phyloP scores from a whole-genome alignment of 176 grass and related monocot genomes.

The Calamus simplicifolius region DNA sequence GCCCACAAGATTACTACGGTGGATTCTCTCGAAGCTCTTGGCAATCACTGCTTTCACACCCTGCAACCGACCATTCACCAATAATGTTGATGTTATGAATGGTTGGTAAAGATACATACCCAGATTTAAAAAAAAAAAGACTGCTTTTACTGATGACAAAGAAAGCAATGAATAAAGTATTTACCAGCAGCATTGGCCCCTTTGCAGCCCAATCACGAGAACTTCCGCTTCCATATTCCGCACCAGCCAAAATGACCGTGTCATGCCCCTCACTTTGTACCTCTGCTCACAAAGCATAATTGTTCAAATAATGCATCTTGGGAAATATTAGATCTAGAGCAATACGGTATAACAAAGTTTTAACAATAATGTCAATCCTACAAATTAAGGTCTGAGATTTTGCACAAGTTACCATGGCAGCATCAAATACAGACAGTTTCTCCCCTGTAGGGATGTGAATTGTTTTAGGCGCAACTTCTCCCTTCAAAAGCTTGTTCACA shows the following conservation, averaged over 20 bases:
- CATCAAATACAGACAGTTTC: slow-evolving; percentile 84
- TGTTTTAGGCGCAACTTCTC: slow-evolving; percentile 80
- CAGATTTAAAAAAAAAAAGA: no score
- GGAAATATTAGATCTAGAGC: no score
- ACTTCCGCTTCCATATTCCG: slow-evolving; percentile 95
- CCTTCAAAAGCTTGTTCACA: slow-evolving; percentile 79
- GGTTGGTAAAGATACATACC: no score
- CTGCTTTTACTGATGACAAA: no score
- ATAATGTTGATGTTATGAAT: no score
- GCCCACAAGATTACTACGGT: slow-evolving; percentile 92
- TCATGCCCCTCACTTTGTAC: slow-evolving; percentile 76
- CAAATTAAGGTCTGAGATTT: not conserved
- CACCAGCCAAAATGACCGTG: slow-evolving; percentile 83
- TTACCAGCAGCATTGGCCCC: slow-evolving; percentile 82
- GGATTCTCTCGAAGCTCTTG: slow-evolving; percentile 98
- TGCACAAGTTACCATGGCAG: slow-evolving; percentile 44
- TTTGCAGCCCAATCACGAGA: slow-evolving; percentile 99
- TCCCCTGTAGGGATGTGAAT: slow-evolving; percentile 79
- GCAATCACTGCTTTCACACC: slow-evolving; percentile 93
- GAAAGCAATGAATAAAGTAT: no score
- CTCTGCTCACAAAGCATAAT: slow-evolving; percentile 28
- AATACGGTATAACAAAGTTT: no score
- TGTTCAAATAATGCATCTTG: no score
- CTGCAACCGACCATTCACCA: slow-evolving; percentile 28
- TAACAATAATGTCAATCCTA: no score